phyloP scores from a whole-genome alignment of 192 early-diverging fungal species.

The Dispira parvispora region DNA sequence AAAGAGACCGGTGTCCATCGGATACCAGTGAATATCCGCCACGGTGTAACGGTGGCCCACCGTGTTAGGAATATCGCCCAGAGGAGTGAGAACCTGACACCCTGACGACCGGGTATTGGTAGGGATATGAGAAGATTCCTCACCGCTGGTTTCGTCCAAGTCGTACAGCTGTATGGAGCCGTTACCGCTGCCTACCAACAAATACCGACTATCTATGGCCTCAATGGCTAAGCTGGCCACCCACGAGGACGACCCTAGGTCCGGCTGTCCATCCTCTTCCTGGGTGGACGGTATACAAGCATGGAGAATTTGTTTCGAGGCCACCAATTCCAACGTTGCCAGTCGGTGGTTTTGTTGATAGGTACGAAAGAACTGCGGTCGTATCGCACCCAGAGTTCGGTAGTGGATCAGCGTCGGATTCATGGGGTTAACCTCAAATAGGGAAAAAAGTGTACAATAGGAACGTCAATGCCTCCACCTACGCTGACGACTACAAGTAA shows the following conservation, averaged over 20 bases:
- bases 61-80: slow-evolving; percentile 13
- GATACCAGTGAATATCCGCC: slow-evolving; percentile 63
- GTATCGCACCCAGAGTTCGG: neutral
- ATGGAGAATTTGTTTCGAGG: neutral
- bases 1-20: slow-evolving; percentile 72
- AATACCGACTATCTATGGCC: slow-evolving; percentile 13
- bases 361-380: neutral
- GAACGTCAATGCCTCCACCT: no score
- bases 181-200: slow-evolving; percentile 23
- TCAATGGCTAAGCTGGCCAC: slow-evolving; percentile 18
- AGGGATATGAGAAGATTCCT: neutral
- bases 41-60: slow-evolving; percentile 46
- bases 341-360: slow-evolving; percentile 5
- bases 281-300: neutral
- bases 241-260: neutral
- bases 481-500: no score
- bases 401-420: slow-evolving; percentile 22
- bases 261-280: neutral
- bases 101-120: neutral
- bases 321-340: neutral
- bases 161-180: slow-evolving; percentile 27
- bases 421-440: slow-evolving; percentile 1
- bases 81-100: slow-evolving; percentile 12
- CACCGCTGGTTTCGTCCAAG: slow-evolving; percentile 12
- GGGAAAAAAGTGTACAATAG: no score